phyloP scores from a whole-genome alignment of 768 basidiomycete species.

The Boletus sp. region DNA sequence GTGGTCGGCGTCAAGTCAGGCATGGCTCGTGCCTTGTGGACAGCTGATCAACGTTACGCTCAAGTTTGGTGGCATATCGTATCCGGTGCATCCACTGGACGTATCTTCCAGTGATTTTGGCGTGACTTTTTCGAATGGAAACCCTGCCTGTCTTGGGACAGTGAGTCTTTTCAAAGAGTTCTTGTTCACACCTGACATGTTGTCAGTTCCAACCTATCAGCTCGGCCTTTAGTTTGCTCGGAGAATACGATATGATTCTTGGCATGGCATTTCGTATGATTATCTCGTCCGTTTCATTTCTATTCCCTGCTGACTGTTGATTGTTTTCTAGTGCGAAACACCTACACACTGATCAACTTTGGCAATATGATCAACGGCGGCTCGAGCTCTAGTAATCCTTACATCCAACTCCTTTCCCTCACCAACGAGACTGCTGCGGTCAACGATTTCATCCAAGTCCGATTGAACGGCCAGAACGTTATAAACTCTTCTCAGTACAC shows the following conservation, averaged over 20 bases:
- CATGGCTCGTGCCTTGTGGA: constrained; percentile 75
- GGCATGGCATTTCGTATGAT: constrained; percentile 76
- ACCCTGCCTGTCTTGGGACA: constrained; percentile 62
- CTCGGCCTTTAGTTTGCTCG: constrained; percentile 71
- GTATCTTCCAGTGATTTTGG: constrained; percentile 56
- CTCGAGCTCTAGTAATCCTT: constrained; percentile 53
- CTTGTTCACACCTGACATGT: constrained; percentile 6
- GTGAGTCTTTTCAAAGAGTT: constrained; percentile 40
- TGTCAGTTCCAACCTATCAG: constrained; percentile 80
- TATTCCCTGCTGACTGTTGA: constrained; percentile 3
- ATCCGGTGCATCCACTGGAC: constrained; percentile 76
- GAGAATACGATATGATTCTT: constrained; percentile 79
- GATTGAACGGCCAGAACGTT: constrained; percentile 59
- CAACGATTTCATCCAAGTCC: constrained; percentile 63
- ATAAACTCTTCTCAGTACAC: constrained; percentile 52
- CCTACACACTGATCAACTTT: constrained; percentile 69
- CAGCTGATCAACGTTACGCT: constrained; percentile 71
- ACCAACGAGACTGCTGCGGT: constrained; percentile 53
- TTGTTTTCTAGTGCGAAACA: constrained; percentile 62
- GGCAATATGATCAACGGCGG: constrained; percentile 63
- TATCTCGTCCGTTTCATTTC: not conserved
- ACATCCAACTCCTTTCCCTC: constrained; percentile 64
- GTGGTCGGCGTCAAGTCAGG: constrained; percentile 52
- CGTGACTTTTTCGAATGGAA: constrained; percentile 44
- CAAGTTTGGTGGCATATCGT: constrained; percentile 66